Evolutionary conservation across 2,329 filamentous ascomycete genomes (phyloP).

Genomic region (Epichloe brachyelytri): DNA sequence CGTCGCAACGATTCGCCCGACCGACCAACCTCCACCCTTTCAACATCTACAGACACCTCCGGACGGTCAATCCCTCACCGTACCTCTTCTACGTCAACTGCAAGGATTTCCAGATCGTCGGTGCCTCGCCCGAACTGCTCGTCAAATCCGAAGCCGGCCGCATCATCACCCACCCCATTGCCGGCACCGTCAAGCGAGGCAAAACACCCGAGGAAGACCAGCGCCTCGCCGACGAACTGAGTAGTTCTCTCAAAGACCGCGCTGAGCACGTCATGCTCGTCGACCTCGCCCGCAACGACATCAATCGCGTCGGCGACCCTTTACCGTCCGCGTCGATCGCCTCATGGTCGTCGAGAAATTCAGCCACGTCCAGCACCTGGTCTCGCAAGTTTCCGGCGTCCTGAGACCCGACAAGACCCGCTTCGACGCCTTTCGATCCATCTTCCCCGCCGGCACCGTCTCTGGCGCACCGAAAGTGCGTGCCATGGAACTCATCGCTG

Average conservation of each 20-base stretch:
- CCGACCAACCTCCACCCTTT: conserved; percentile 89
- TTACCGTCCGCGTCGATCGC: conserved; percentile 79
- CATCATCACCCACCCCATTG: conserved; percentile 93
- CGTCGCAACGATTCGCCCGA: conserved; percentile 81
- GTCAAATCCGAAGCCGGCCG: conserved; percentile 80
- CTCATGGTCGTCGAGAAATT: conserved; percentile 93
- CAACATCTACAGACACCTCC: conserved; percentile 92
- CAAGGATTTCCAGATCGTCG: conserved; percentile 84
- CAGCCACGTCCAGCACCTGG: conserved; percentile 93
- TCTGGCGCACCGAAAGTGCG: conserved; percentile 90
- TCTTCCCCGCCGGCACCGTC: conserved; percentile 94
- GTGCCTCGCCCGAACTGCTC: conserved; percentile 85
- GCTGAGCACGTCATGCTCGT: conserved; percentile 97
- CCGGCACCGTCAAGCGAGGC: conserved; percentile 84
- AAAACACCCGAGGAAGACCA: conserved; percentile 71
- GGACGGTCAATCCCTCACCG: conserved; percentile 93
- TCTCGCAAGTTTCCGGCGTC: conserved; percentile 90
- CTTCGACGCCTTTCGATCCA: conserved; percentile 90
- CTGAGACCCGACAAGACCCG: conserved; percentile 71
- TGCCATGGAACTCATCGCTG: conserved; percentile 94
- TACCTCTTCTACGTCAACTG: conserved; percentile 97
- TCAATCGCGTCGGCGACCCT: conserved; percentile 88
- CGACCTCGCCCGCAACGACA: conserved; percentile 88
- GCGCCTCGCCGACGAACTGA: conserved; percentile 61
- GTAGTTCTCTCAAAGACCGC: conserved; percentile 75